A percentile compares a stretch with the other conserved stretches of the same genome.
phyloP scores from a whole-genome alignment of 768 basidiomycete species.

The Asterophora lycoperdoides region DNA sequence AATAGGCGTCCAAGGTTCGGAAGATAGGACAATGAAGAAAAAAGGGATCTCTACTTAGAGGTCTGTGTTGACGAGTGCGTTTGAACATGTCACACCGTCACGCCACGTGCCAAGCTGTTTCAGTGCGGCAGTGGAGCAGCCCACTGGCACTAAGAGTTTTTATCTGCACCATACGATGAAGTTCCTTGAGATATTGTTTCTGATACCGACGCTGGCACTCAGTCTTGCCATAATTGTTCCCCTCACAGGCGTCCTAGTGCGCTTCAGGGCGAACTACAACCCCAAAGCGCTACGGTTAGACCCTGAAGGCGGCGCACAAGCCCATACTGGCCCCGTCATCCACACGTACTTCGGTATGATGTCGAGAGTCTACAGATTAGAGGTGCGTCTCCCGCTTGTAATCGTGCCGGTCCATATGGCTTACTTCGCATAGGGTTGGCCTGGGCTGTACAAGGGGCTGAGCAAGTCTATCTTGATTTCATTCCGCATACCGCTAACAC shows the following conservation, averaged over 20 bases:
- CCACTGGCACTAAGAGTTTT: too few relatives aligned
- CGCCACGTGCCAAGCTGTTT: too few relatives aligned
- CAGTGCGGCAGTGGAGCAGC: too few relatives aligned
- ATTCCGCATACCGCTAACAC: not conserved
- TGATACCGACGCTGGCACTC: slow-evolving; percentile 43
- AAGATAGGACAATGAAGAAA: too few relatives aligned
- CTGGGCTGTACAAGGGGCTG: slow-evolving; percentile 78
- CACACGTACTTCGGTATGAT: slow-evolving; percentile 75
- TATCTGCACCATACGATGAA: slow-evolving; percentile 27
- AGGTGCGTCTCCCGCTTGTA: slow-evolving; percentile 40
- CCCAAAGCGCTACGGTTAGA: slow-evolving; percentile 82
- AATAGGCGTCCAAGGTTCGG: too few relatives aligned
- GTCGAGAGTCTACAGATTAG: slow-evolving; percentile 61
- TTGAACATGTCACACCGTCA: too few relatives aligned
- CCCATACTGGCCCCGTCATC: slow-evolving; percentile 76
- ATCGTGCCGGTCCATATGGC: slow-evolving; percentile 1
- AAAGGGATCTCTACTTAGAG: too few relatives aligned
- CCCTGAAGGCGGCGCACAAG: slow-evolving; percentile 67
- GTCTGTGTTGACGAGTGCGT: too few relatives aligned
- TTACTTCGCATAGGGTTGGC: slow-evolving; percentile 43
- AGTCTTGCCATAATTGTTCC: slow-evolving; percentile 59
- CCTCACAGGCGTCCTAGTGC: slow-evolving; percentile 64
- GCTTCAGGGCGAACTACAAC: slow-evolving; percentile 82
- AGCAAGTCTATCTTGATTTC: slow-evolving; percentile 33
- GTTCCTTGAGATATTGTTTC: slow-evolving; percentile 33